These are phyloP conservation scores for Globisporangium alternatum DNA, from an alignment of 352 stramenopile species.

Conservation along the genomic window DNA sequence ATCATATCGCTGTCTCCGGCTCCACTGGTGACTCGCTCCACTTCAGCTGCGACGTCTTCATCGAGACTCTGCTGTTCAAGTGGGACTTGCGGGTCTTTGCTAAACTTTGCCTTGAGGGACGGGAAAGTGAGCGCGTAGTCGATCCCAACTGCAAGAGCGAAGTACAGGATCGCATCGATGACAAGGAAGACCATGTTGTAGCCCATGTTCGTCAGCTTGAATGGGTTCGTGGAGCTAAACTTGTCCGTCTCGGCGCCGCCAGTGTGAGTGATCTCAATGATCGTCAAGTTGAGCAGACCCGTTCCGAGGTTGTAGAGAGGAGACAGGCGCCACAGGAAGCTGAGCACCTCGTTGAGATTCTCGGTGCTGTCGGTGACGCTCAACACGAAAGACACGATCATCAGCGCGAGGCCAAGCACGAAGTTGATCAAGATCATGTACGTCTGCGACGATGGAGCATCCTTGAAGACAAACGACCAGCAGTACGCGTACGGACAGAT, in stretches of 20 bases:
- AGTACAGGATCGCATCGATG: slow-evolving; percentile 24
- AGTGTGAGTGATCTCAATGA: slow-evolving; percentile 19
- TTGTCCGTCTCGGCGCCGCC: slow-evolving; percentile 18
- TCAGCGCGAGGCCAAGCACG: slow-evolving; percentile 51
- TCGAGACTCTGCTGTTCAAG: slow-evolving; percentile 38
- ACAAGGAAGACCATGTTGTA: slow-evolving; percentile 35
- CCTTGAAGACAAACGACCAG: slow-evolving; percentile 56
- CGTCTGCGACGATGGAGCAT: slow-evolving; percentile 43
- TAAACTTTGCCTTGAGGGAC: slow-evolving; percentile 47
- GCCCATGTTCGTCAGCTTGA: slow-evolving; percentile 28
- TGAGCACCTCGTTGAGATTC: slow-evolving; percentile 35
- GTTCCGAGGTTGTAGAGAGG: slow-evolving; percentile 54
- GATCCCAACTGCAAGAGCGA: slow-evolving; percentile 30
- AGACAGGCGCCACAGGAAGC: slow-evolving; percentile 56
- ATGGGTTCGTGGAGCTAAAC: slow-evolving; percentile 20
- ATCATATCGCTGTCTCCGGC: slow-evolving; percentile 34
- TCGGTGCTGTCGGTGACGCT: slow-evolving; percentile 26
- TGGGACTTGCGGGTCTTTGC: slow-evolving; percentile 46
- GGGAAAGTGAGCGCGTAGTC: slow-evolving; percentile 67
- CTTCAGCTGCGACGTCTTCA: slow-evolving; percentile 46
- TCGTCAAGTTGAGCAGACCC: slow-evolving; percentile 38
- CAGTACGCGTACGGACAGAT: slow-evolving; percentile 63
- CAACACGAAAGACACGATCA: slow-evolving; percentile 49
- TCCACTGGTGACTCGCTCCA: slow-evolving; percentile 25
- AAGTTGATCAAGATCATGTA: slow-evolving; percentile 60